phyloP scores from a whole-genome alignment of 257 asterid genomes.

The Cruciata laevipes region DNA sequence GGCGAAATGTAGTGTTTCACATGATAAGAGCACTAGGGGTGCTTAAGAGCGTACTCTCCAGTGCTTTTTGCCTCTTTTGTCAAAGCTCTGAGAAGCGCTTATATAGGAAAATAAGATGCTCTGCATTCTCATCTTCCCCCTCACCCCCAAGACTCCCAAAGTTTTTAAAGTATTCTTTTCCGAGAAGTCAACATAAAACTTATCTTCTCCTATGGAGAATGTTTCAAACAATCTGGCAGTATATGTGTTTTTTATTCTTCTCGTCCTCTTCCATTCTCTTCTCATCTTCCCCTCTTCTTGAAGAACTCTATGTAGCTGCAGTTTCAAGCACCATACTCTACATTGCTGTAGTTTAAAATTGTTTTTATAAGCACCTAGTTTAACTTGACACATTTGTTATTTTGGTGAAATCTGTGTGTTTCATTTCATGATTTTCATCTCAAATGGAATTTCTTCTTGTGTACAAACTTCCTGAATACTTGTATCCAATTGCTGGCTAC shows the following conservation, averaged over 20 bases:
- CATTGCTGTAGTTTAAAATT: not conserved
- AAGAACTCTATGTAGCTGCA: not conserved
- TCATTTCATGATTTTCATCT: too few relatives aligned
- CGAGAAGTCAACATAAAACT: not conserved
- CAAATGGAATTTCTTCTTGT: not conserved
- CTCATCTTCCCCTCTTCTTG: too few relatives aligned
- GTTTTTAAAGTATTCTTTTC: not conserved
- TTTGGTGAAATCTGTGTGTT: not conserved
- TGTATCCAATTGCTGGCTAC: not conserved
- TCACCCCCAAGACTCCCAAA: too few relatives aligned
- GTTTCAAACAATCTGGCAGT: not conserved
- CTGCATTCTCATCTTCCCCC: too few relatives aligned
- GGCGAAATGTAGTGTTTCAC: not conserved
- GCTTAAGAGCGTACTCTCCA: too few relatives aligned
- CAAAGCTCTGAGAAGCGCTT: too few relatives aligned
- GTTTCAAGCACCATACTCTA: not conserved
- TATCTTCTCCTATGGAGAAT: not conserved
- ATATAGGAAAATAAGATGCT: too few relatives aligned
- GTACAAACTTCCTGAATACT: not conserved
- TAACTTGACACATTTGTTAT: not conserved
- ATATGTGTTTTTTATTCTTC: not conserved
- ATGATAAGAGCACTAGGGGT: too few relatives aligned
- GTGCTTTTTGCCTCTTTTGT: too few relatives aligned
- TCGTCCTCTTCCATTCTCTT: too few relatives aligned
- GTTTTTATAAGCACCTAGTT: too few relatives aligned